Evolutionary conservation across 2,329 filamentous ascomycete species (phyloP).

Genomic region (Hypoxylon sp.): DNA sequence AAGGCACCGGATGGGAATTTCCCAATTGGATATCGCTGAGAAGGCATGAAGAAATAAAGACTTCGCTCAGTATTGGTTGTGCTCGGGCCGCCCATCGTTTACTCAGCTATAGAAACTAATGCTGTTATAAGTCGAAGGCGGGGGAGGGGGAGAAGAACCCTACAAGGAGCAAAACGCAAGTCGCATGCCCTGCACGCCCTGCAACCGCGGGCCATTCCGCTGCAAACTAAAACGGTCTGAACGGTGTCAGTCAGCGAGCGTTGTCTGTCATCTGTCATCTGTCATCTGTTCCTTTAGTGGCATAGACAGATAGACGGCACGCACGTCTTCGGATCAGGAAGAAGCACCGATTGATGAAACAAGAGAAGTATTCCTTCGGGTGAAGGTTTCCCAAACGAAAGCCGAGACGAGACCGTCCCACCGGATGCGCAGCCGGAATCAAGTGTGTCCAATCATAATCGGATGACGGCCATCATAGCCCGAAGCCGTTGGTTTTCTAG

Average conservation of each 20-base stretch:
- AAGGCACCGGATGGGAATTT: constrained; percentile 33
- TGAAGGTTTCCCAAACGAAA: constrained; percentile 32
- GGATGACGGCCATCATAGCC: no score
- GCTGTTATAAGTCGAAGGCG: constrained; percentile 33
- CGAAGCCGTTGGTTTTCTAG: no score
- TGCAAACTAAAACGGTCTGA: constrained; percentile 32
- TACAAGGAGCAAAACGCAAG: neutral
- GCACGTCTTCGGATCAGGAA: constrained; percentile 34
- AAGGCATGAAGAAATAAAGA: constrained; percentile 3
- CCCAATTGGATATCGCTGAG: constrained; percentile 26
- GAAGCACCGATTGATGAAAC: constrained; percentile 34
- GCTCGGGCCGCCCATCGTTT: constrained; percentile 16
- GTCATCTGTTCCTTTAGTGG: constrained; percentile 15
- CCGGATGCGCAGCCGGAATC: constrained; percentile 32
- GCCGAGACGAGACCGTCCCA: constrained; percentile 33
- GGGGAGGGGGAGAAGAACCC: constrained; percentile 24
- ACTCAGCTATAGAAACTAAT: constrained; percentile 19
- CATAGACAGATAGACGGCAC: constrained; percentile 25
- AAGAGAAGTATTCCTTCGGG: constrained; percentile 33
- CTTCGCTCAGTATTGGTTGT: constrained; percentile 8
- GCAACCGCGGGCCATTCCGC: constrained; percentile 31
- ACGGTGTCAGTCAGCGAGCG: constrained; percentile 17
- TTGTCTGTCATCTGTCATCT: constrained; percentile 24
- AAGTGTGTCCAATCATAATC: constrained; percentile 23
- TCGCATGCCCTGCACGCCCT: no score